phyloP scores from a whole-genome alignment of 192 early-diverging fungal genomes.

The Lobosporangium transversale region DNA sequence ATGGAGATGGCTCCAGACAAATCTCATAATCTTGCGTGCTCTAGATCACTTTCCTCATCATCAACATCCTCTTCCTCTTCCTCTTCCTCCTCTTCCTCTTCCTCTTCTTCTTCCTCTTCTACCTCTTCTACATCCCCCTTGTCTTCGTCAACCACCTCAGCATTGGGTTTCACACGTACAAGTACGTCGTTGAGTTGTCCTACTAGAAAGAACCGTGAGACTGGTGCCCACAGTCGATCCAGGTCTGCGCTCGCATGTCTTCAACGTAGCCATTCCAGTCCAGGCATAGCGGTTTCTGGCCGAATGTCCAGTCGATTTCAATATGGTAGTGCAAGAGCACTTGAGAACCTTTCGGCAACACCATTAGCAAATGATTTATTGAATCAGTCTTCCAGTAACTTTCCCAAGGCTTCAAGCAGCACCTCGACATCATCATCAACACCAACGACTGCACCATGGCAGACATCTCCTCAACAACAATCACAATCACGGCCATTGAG shows the following conservation, averaged over 20 bases:
- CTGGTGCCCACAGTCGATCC: background rate
- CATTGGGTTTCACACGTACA: background rate
- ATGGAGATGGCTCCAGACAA: constrained; percentile 45
- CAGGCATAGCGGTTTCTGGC: background rate
- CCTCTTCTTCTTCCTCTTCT: background rate
- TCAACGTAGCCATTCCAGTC: constrained; percentile 40
- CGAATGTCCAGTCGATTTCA: constrained; percentile 10
- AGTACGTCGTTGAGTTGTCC: constrained; percentile 1
- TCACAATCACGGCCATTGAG: constrained; percentile 1
- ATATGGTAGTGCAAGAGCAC: background rate
- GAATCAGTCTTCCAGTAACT: constrained; percentile 1
- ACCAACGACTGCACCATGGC: background rate
- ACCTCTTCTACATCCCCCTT: too few species aligned
- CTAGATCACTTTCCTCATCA: constrained; percentile 2
- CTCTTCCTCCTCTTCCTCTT: constrained; percentile 12
- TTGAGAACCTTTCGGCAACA: constrained; percentile 2
- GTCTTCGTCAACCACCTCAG: too few species aligned
- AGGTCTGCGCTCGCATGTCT: constrained; percentile 7
- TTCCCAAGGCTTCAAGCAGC: background rate
- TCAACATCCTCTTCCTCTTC: constrained; percentile 21
- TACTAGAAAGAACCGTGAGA: constrained; percentile 5
- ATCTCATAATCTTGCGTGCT: constrained; percentile 4
- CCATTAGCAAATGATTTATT: too few species aligned
- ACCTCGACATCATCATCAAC: background rate
- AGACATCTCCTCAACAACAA: background rate